These are phyloP conservation scores for Globisporangium polare DNA, from an alignment of 352 stramenopile genomes.

Conservation along the genomic window DNA sequence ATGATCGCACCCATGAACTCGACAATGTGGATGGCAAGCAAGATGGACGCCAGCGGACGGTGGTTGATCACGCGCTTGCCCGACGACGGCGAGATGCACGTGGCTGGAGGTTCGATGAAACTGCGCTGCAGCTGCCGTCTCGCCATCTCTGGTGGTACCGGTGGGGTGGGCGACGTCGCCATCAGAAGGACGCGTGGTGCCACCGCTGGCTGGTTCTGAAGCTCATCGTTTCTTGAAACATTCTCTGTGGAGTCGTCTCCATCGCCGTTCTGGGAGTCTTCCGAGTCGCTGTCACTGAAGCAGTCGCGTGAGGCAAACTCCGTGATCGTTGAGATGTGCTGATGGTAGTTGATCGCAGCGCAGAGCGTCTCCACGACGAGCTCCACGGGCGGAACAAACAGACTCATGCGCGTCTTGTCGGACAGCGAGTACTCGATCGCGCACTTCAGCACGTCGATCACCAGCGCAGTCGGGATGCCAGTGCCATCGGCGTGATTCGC, in stretches of 20 bases:
- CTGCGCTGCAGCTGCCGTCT: slow-evolving; percentile 14
- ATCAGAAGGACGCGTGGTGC: slow-evolving; percentile 12
- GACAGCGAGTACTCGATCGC: slow-evolving; percentile 48
- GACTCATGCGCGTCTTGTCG: slow-evolving; percentile 35
- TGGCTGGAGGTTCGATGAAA: slow-evolving; percentile 10
- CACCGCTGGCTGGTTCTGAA: slow-evolving; percentile 10
- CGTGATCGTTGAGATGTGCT: slow-evolving; percentile 68
- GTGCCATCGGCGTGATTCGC: slow-evolving; percentile 39
- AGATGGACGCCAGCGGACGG: slow-evolving; percentile 50
- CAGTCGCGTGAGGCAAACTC: slow-evolving; percentile 70
- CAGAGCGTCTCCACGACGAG: slow-evolving; percentile 55
- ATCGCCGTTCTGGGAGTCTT: slow-evolving; percentile 36
- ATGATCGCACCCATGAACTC: slow-evolving; percentile 61
- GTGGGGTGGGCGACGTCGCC: neutral
- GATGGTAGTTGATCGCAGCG: slow-evolving; percentile 71
- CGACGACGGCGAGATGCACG: slow-evolving; percentile 39
- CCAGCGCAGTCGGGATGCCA: slow-evolving; percentile 44
- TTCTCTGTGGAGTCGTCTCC: slow-evolving; percentile 11
- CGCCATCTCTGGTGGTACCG: slow-evolving; percentile 1
- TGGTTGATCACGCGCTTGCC: slow-evolving; percentile 59
- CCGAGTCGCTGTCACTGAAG: slow-evolving; percentile 74
- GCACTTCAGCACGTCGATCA: slow-evolving; percentile 55
- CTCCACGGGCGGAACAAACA: slow-evolving; percentile 48
- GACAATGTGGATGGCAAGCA: slow-evolving; percentile 64
- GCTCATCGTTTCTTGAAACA: slow-evolving; percentile 10